Percentiles rank a stretch among this genome's conserved stretches.
Conservation (phyloP, 495 filamentous ascomycete species). For the Aspergillus leporis region DNA sequence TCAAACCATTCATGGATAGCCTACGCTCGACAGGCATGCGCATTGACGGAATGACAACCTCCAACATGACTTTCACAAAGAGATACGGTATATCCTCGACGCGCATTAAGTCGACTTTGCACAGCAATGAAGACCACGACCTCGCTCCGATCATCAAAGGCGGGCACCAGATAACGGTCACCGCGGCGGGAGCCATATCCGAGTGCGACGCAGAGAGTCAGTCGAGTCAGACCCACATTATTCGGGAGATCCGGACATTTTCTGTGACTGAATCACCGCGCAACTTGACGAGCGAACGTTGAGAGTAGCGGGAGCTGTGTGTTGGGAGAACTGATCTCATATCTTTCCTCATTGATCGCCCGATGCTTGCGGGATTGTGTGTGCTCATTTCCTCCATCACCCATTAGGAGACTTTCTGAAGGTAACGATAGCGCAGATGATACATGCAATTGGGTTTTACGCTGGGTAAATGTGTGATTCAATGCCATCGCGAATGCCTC, state of each 20-base stretch:
- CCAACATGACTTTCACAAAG: slow-evolving; percentile 17
- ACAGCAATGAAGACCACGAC: slow-evolving; percentile 20
- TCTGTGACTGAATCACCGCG: slow-evolving; percentile 19
- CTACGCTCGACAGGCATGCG: slow-evolving; percentile 44
- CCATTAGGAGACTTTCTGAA: too few species aligned
- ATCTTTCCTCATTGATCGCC: too few species aligned
- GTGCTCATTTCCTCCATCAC: too few species aligned
- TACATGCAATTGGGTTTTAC: too few species aligned
- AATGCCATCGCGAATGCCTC: too few species aligned
- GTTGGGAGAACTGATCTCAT: too few species aligned
- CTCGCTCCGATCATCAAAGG: slow-evolving; percentile 14
- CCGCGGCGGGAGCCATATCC: slow-evolving; percentile 7
- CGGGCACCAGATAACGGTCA: slow-evolving; percentile 15
- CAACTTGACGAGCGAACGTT: background rate
- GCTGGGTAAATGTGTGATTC: too few species aligned
- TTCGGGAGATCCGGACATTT: slow-evolving; percentile 28
- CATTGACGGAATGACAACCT: slow-evolving; percentile 31
- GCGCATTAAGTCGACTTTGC: slow-evolving; percentile 1
- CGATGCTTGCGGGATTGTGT: too few species aligned
- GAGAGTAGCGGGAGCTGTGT: too few species aligned
- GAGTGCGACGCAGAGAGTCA: slow-evolving; percentile 33
- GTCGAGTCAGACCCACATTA: slow-evolving; percentile 33
- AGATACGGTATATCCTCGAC: slow-evolving; percentile 18
- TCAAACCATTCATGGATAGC: slow-evolving; percentile 48
- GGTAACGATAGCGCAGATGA: too few species aligned